Evolutionary conservation across 2,329 filamentous ascomycete species (phyloP), one percentile per base, ranked within the genome.

Genomic region (Pseudocercospora fijiensis): DNA sequence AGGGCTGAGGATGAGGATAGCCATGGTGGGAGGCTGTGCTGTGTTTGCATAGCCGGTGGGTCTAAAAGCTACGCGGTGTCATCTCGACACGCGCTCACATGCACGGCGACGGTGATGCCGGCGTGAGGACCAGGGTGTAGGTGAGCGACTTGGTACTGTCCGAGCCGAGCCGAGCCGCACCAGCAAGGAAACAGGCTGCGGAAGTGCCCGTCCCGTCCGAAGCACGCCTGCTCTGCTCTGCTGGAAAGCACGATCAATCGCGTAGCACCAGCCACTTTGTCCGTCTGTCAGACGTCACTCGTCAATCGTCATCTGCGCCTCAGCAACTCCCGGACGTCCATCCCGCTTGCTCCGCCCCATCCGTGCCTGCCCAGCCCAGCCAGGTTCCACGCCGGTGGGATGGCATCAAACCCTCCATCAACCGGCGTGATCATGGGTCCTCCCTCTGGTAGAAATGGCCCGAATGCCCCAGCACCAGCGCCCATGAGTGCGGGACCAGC

Each of bases 1-100:
- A 73, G 78, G 76, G 64, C 81, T 72, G 68, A 79, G 74, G 33
- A 55, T 43, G 43, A 79, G 74, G 33, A 55, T 43, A 33, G 65
- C 63, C 67, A 69, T 69, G 16, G 28, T 24, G 26, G 49, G 16
- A 41, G 37, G 37, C 37, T 41, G 37, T 41, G 37, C 37, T 41
- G 49, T n/a, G 7, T 11, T 11, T 9, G 20, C 10, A 11, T 9
- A 26, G 16, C 4, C 3, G 49, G 13, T 52, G 22, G 18, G 43
- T 47, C 11, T 13, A 49, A 20, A 8, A 26, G 26, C 22, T 53
- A 28, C 49, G 49, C 22, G 49, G 22, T 11, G 37, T 41, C 37
- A 18, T 41, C 13, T 28, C 22, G 49, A 53, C 49, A 30, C 28
- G 45, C 45, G 13, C 18, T 49, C 45, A 49, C 45, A 49, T 49